A percentile compares a stretch with the other conserved stretches of the same genome.
Evolutionary conservation across 306 rosid genomes (phyloP).

Genomic region (Acacia crassicarpa): DNA sequence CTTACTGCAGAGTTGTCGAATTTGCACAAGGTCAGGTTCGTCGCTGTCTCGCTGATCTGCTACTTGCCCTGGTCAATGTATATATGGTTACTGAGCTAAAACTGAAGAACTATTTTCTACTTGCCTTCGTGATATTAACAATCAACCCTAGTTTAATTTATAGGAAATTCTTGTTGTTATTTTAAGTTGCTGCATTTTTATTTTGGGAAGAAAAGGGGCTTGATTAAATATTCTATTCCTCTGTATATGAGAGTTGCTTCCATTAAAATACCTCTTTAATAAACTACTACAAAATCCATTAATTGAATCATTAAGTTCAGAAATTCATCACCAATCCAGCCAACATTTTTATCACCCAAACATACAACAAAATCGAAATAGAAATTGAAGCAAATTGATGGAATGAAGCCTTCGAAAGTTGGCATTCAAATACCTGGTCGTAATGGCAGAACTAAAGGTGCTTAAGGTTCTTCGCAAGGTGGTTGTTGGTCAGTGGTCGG

Average conservation of each 20-base stretch:
- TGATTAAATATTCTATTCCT: background rate
- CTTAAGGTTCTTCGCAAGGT: too few relatives aligned
- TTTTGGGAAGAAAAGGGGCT: background rate
- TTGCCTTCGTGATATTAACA: background rate
- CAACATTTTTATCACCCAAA: too few relatives aligned
- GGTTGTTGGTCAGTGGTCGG: too few relatives aligned
- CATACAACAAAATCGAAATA: too few relatives aligned
- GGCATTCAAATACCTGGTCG: too few relatives aligned
- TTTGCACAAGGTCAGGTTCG: constrained; percentile 61
- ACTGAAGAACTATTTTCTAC: background rate
- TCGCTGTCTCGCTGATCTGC: background rate
- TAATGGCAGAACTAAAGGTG: too few relatives aligned
- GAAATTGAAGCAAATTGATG: too few relatives aligned
- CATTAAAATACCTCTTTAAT: background rate
- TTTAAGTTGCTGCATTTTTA: background rate
- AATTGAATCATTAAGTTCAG: too few relatives aligned
- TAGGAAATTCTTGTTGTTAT: background rate
- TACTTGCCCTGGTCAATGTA: background rate
- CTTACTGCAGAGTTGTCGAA: constrained; percentile 52
- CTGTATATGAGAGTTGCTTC: background rate
- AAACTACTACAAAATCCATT: too few relatives aligned
- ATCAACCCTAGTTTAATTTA: constrained; percentile 18
- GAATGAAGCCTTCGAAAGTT: too few relatives aligned
- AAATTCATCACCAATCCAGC: too few relatives aligned
- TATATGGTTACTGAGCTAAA: background rate